Base-by-base conservation (phyloP, 1,284 basidiomycete species). In the Pterula multifida region DNA sequence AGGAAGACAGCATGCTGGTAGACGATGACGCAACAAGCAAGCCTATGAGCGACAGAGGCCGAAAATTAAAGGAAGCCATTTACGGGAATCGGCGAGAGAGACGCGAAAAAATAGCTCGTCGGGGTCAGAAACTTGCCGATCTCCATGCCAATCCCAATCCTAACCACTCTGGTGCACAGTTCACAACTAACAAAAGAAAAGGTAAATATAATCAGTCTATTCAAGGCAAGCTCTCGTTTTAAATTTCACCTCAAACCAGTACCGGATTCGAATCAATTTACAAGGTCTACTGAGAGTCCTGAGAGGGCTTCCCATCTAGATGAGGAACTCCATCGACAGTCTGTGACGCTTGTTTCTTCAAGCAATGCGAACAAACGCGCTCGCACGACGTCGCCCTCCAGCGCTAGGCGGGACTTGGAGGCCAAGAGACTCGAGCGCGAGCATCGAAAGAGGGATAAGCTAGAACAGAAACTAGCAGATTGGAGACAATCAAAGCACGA, bases 1-100 rank as follows among this genome's bases (percentile, higher is more conserved):
- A 68, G 36, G 78, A 79, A 55, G 71, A 72, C 51, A 66, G 70
- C 39, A 82, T 85, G 72, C 58, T 78, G 2, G 61, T 77, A 15
- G 78, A 82, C 50, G 70, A 69, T 53, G 23, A 50, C 53, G 35
- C 56, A 36, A 35, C 53, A 52, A 15, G 35, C 47, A 21, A 32
- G 11, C 50, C 52, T 36, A 39, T 36, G 24, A 55, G 59, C 52
- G 52, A 52, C 35, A 56, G 49, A 49, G 56, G 56, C 26, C 62
- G 57, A 55, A 61, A 59, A 36, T 51, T 58, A 3, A 53, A 60
- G 23, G 63, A 62, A 44, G 59, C 63, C 46, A 60, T 62, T 1
- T 55, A 63, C 21, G 60, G 62, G 49, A 59, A 64, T 17, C 63
- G 70, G 50, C 61, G 63, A 53, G 57, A 59, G 47, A 58, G 71